Conservation (phyloP, 495 filamentous ascomycete genomes). For the Delitschia confertaspora region DNA sequence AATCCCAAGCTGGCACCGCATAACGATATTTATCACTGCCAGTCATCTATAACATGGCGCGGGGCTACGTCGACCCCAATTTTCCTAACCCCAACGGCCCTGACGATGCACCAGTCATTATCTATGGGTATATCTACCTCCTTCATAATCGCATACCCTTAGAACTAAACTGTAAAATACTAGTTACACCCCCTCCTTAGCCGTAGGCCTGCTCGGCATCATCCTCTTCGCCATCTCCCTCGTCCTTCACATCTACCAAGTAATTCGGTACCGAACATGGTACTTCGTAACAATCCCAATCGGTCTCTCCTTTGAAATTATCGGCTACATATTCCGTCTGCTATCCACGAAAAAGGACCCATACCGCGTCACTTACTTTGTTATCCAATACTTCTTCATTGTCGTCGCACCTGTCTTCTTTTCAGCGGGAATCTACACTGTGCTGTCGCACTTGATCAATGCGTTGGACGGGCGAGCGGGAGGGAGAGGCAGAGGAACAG, state of each 20-base stretch:
- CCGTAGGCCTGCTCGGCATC: constrained; percentile 42
- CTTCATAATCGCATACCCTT: too few species aligned
- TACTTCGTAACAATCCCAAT: constrained; percentile 54
- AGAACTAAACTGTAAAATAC: too few species aligned
- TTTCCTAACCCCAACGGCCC: constrained; percentile 30
- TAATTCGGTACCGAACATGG: constrained; percentile 44
- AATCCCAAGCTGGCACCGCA: too few species aligned
- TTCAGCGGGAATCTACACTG: constrained; percentile 46
- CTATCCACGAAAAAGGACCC: constrained; percentile 39
- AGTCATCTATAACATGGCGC: background rate
- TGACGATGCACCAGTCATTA: constrained; percentile 25
- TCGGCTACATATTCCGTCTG: constrained; percentile 51
- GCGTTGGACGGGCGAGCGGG: too few species aligned
- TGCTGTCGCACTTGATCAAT: constrained; percentile 40
- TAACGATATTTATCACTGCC: background rate
- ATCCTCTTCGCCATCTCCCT: constrained; percentile 44
- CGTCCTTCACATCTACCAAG: constrained; percentile 41
- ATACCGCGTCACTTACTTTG: constrained; percentile 45
- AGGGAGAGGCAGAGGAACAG: too few species aligned
- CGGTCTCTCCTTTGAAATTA: constrained; percentile 48
- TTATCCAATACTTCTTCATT: constrained; percentile 53
- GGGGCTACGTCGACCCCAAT: constrained; percentile 31
- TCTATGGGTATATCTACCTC: constrained; percentile 14
- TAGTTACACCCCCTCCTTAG: constrained; percentile 40
- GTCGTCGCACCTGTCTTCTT: constrained; percentile 50